Conservation (phyloP, 116 monocot genomes). For the Phalaenopsis hybrid region DNA sequence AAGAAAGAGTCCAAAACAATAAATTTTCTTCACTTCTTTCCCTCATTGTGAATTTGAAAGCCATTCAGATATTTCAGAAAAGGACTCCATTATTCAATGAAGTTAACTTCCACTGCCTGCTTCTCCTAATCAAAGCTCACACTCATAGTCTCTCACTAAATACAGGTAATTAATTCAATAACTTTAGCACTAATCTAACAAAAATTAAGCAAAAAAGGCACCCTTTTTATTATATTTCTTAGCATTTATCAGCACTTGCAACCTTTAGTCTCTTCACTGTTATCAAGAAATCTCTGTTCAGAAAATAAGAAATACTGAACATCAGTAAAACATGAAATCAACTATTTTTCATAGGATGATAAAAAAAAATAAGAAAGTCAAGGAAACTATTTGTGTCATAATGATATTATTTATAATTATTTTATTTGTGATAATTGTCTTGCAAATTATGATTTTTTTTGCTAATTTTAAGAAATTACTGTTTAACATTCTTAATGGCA, state of each 20-base stretch:
- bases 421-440: background rate
- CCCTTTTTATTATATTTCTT: background rate
- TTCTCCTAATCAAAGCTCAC: background rate
- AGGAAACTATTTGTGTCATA: background rate
- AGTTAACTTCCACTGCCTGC: background rate
- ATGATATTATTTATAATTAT: background rate
- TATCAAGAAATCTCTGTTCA: constrained; percentile 43
- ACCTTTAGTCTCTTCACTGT: constrained; percentile 66
- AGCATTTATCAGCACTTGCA: constrained; percentile 44
- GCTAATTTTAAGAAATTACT: too few species aligned
- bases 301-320: background rate
- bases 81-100: background rate
- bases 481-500: too few species aligned
- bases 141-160: background rate
- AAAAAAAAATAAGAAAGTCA: background rate
- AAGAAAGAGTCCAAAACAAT: background rate
- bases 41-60: background rate
- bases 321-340: background rate
- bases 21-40: background rate
- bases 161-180: background rate
- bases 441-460: too few species aligned
- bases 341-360: background rate
- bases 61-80: background rate
- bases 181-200: background rate
- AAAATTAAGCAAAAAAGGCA: background rate